A percentile compares a stretch with the other conserved stretches of the same genome.
These are phyloP conservation scores for Fusarium liriodendri DNA, from an alignment of 2,329 filamentous ascomycete species.

Conservation along the genomic window DNA sequence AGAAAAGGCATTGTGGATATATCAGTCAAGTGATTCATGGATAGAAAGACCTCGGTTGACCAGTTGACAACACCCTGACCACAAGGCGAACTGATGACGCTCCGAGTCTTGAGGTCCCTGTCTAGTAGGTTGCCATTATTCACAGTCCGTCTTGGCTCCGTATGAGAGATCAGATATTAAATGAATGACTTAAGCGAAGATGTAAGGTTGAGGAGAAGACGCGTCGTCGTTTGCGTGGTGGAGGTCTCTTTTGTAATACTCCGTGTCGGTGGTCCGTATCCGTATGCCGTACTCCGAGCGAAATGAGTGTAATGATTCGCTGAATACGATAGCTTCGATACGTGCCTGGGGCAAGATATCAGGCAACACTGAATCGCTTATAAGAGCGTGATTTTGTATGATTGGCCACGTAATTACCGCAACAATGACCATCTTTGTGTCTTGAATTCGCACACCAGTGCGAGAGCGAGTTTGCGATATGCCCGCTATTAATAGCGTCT, in stretches of 20 bases:
- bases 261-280: slow-evolving; percentile 3
- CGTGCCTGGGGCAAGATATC: neutral
- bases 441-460: neutral
- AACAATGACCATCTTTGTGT: neutral
- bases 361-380: neutral
- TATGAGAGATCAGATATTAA: neutral
- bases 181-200: neutral
- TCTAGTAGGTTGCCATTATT: neutral
- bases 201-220: neutral
- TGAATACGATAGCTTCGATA: neutral
- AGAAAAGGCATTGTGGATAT: neutral
- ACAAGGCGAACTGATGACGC: neutral
- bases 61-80: neutral
- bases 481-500: neutral
- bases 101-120: neutral
- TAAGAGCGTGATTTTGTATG: neutral
- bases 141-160: neutral
- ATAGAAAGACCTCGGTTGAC: neutral
- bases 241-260: neutral
- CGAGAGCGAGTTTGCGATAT: neutral
- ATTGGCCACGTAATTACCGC: neutral
- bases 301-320: neutral
- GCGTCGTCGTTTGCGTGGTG: slow-evolving; percentile 2
- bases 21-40: neutral
- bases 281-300: neutral